Percentiles rank a stretch among this genome's conserved stretches.
phyloP scores from a whole-genome alignment of 1,284 basidiomycete species.

The Sanghuangporus sanghuang region DNA sequence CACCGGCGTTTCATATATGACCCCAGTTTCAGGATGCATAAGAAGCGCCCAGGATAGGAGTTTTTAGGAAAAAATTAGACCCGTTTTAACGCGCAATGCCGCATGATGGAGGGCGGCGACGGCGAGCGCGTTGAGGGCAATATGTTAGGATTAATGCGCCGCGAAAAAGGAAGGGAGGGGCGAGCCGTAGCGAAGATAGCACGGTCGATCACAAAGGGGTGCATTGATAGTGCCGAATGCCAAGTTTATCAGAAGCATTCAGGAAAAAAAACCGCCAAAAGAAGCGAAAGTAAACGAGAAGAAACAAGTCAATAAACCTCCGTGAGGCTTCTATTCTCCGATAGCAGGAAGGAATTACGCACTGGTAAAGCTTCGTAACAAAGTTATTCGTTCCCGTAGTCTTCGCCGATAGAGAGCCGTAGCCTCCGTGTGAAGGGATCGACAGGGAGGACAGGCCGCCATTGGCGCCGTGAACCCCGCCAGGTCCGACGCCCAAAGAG shows the following conservation, averaged over 20 bases:
- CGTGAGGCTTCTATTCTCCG: background rate
- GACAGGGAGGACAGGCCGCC: slow-evolving; percentile 29
- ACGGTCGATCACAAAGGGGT: background rate
- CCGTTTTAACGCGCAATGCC: background rate
- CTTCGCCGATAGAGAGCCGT: slow-evolving; percentile 30
- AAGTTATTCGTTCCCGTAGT: slow-evolving; percentile 74
- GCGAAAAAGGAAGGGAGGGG: background rate
- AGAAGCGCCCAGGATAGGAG: background rate
- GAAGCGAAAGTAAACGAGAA: slow-evolving; percentile 7
- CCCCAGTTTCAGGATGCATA: background rate
- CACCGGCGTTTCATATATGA: background rate
- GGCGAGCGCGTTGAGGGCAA: no score
- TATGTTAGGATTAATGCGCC: background rate
- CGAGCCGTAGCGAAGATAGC: background rate
- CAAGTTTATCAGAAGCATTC: background rate
- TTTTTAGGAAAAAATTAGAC: background rate
- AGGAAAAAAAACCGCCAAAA: slow-evolving; percentile 15
- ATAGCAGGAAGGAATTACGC: slow-evolving; percentile 30
- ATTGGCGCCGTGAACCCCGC: slow-evolving; percentile 11
- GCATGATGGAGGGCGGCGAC: no score
- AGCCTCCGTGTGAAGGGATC: background rate
- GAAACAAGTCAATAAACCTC: slow-evolving; percentile 1
- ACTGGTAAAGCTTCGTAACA: slow-evolving; percentile 80
- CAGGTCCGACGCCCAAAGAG: slow-evolving; percentile 12
- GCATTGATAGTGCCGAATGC: background rate